These are phyloP conservation scores for Fomitopsis serialis DNA, from an alignment of 768 basidiomycete species.

Conservation along the genomic window DNA sequence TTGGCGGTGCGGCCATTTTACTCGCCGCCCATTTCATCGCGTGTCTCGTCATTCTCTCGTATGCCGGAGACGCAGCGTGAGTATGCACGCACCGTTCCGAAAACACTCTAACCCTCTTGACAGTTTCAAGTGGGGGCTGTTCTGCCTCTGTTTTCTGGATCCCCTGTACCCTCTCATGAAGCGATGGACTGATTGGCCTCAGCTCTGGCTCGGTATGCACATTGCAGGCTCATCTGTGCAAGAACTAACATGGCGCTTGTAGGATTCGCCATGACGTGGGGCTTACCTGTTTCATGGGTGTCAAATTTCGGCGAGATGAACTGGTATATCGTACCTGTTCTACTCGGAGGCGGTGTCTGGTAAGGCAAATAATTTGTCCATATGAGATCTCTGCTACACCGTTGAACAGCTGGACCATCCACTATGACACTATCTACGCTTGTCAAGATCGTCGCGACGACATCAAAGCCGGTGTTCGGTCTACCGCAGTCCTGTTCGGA, in stretches of 20 bases:
- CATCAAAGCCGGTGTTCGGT: no score
- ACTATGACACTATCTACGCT: conserved; percentile 68
- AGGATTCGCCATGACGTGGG: conserved; percentile 48
- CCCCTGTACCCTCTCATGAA: conserved; percentile 46
- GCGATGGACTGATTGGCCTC: conserved; percentile 54
- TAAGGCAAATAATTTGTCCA: conserved; percentile 23
- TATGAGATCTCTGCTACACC: conserved; percentile 14
- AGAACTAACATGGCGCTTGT: neutral
- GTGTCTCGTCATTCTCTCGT: conserved; percentile 10
- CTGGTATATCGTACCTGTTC: conserved; percentile 7
- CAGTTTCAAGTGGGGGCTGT: conserved; percentile 7
- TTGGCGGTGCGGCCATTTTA: conserved; percentile 24
- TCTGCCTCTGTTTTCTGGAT: conserved; percentile 13
- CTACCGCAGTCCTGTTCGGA: conserved; percentile 71
- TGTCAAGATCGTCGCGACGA: conserved; percentile 74
- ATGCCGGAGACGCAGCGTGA: conserved; percentile 13
- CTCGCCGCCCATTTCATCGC: conserved; percentile 15
- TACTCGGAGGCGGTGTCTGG: conserved; percentile 15
- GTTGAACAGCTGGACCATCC: conserved; percentile 34
- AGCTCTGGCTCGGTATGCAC: conserved; percentile 46
- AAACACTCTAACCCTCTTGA: neutral
- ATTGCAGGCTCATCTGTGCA: neutral
- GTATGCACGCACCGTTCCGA: neutral
- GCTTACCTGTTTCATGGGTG: conserved; percentile 43
- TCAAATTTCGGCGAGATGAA: conserved; percentile 31